Evolutionary conservation across 768 basidiomycete species (phyloP).

Genomic region (Lactifluus piperatus): DNA sequence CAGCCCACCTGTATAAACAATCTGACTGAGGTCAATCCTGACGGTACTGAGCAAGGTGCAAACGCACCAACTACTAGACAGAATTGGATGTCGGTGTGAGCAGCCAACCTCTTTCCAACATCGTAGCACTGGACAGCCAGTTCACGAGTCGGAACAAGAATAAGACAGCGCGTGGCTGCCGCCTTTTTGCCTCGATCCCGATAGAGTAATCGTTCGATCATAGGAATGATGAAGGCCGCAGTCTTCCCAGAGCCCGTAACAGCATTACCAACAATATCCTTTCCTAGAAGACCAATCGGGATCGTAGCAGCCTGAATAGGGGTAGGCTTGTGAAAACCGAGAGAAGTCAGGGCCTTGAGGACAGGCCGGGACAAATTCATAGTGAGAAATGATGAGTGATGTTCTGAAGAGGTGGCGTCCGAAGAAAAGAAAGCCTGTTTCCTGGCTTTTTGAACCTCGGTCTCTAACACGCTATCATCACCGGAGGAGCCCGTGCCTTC

Average conservation of each 20-base stretch:
- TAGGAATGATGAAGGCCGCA: conserved; percentile 92
- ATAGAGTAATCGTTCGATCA: conserved; percentile 86
- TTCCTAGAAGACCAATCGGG: conserved; percentile 87
- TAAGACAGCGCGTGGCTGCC: conserved; percentile 80
- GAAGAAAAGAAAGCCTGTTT: conserved; percentile 87
- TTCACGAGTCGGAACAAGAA: conserved; percentile 92
- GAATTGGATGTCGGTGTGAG: conserved; percentile 83
- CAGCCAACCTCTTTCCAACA: conserved; percentile 76
- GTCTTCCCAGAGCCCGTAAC: conserved; percentile 99
- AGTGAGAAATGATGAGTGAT: conserved; percentile 74
- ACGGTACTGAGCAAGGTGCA: not conserved
- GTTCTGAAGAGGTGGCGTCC: conserved; percentile 34
- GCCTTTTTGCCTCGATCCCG: conserved; percentile 84
- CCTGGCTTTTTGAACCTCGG: conserved; percentile 50
- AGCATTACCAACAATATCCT: conserved; percentile 92
- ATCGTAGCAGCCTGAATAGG: conserved; percentile 94
- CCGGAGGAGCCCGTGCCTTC: conserved; percentile 44
- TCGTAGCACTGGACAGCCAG: conserved; percentile 93
- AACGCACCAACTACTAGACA: conserved; percentile 80
- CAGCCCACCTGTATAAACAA: conserved; percentile 58
- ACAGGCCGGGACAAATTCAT: conserved; percentile 96
- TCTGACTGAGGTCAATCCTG: conserved; percentile 9
- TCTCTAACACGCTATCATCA: conserved; percentile 53
- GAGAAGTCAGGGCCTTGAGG: conserved; percentile 77
- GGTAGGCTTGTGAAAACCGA: conserved; percentile 79